A percentile compares a stretch with the other conserved stretches of the same genome.
phyloP scores from a whole-genome alignment of 1,284 basidiomycete species.

The Tilletia caries region DNA sequence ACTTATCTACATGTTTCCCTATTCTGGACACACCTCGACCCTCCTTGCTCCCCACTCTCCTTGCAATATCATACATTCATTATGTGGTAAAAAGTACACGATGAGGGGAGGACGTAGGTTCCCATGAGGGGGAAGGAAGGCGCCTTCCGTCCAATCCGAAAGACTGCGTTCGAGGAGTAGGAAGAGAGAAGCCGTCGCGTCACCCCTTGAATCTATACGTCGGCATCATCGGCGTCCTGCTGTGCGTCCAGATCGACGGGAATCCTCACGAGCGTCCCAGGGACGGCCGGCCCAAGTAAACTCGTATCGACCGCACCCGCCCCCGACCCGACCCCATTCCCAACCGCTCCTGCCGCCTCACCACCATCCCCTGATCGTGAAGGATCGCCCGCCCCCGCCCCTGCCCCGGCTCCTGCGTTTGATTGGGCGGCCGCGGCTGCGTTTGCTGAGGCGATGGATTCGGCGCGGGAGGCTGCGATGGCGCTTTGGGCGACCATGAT shows the following conservation, averaged over 20 bases:
- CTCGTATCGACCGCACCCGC: conserved; percentile 23
- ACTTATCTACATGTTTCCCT: too few relatives aligned
- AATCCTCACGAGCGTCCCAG: conserved; percentile 35
- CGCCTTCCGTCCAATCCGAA: too few relatives aligned
- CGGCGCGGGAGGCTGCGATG: not conserved
- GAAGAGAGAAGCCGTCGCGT: too few relatives aligned
- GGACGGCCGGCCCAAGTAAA: conserved; percentile 29
- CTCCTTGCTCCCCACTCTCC: too few relatives aligned
- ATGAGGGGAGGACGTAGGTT: too few relatives aligned
- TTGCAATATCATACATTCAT: too few relatives aligned
- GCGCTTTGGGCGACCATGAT: conserved; percentile 45
- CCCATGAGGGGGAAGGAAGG: too few relatives aligned
- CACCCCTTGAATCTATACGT: too few relatives aligned
- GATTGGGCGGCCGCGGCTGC: not conserved
- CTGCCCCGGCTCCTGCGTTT: conserved; percentile 19
- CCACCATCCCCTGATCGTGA: not conserved
- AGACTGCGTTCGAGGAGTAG: too few relatives aligned
- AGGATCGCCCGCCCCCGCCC: conserved; percentile 14
- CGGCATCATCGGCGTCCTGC: not conserved
- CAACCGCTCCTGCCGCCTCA: not conserved
- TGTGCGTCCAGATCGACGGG: conserved; percentile 31
- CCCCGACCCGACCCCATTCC: not conserved
- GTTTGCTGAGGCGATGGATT: not conserved
- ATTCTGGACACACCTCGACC: too few relatives aligned
- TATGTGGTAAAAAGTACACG: too few relatives aligned